phyloP scores from a whole-genome alignment of 202 grass and related monocot genomes.

The Hordeum pubiflorum region DNA sequence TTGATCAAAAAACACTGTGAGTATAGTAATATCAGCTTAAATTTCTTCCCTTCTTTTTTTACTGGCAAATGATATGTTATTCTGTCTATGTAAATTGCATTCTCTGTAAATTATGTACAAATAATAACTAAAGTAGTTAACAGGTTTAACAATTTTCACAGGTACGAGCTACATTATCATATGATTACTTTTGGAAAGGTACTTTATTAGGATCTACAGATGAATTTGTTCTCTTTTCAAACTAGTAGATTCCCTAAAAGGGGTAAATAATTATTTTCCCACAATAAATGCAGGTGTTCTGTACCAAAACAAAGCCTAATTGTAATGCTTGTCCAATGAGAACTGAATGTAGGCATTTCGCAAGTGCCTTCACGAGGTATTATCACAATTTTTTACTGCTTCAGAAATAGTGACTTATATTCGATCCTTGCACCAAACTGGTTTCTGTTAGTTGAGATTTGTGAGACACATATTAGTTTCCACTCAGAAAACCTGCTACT shows the following conservation, averaged over 20 bases:
- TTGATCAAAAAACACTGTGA: conserved; percentile 88
- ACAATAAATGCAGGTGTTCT: conserved; percentile 70
- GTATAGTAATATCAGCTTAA: conserved; percentile 14
- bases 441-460: neutral
- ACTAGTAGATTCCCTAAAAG: neutral
- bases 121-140: conserved; percentile 1
- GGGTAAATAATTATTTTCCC: neutral
- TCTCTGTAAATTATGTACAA: conserved; percentile 19
- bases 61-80: neutral
- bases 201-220: conserved; percentile 23
- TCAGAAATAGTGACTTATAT: conserved; percentile 22
- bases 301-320: conserved; percentile 95
- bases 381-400: conserved; percentile 17
- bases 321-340: conserved; percentile 95
- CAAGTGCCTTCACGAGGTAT: conserved; percentile 97
- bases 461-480: neutral
- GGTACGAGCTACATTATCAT: conserved; percentile 98
- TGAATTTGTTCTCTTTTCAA: neutral
- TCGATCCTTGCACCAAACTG: neutral
- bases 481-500: neutral
- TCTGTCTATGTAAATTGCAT: neutral
- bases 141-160: conserved; percentile 39
- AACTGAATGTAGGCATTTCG: conserved; percentile 89
- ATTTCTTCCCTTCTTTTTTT: conserved; percentile 4
- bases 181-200: conserved; percentile 99